Evolutionary conservation across 176 grass and related monocot genomes (phyloP).

Genomic region (Canna indica): DNA sequence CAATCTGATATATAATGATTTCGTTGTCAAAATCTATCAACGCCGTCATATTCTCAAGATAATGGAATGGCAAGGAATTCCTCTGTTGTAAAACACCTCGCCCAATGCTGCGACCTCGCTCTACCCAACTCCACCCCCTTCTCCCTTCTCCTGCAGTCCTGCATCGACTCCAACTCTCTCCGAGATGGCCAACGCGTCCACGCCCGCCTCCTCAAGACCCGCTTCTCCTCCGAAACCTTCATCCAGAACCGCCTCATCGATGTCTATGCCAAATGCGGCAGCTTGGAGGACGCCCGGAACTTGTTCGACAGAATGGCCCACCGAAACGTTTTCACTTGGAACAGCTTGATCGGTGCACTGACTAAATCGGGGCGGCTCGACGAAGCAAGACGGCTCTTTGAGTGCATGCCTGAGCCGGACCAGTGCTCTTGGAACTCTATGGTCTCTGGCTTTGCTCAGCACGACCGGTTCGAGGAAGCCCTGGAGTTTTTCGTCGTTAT

Average conservation of each 20-base stretch:
- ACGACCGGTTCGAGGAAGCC: conserved; percentile 26
- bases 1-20: too few species aligned
- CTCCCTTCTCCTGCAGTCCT: conserved; percentile 36
- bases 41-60: too few species aligned
- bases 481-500: conserved; percentile 31
- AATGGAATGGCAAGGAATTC: conserved; percentile 4
- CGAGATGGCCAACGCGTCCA: conserved; percentile 5
- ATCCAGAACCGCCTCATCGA: conserved; percentile 41
- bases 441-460: conserved; percentile 33
- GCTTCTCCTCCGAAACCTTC: conserved; percentile 32
- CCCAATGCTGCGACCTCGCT: conserved; percentile 1
- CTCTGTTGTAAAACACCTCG: neutral
- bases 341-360: conserved; percentile 28
- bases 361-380: conserved; percentile 24
- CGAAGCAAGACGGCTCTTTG: conserved; percentile 26
- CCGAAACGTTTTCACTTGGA: conserved; percentile 40
- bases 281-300: conserved; percentile 28
- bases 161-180: conserved; percentile 15
- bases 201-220: conserved; percentile 20
- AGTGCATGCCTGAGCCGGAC: conserved; percentile 31
- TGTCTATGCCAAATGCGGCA: conserved; percentile 31
- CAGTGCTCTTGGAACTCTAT: conserved; percentile 46
- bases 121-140: conserved; percentile 19
- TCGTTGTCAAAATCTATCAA: too few species aligned
- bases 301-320: conserved; percentile 35